Conservation (phyloP, 2,329 filamentous ascomycete genomes). For the Fusarium torulosum region DNA sequence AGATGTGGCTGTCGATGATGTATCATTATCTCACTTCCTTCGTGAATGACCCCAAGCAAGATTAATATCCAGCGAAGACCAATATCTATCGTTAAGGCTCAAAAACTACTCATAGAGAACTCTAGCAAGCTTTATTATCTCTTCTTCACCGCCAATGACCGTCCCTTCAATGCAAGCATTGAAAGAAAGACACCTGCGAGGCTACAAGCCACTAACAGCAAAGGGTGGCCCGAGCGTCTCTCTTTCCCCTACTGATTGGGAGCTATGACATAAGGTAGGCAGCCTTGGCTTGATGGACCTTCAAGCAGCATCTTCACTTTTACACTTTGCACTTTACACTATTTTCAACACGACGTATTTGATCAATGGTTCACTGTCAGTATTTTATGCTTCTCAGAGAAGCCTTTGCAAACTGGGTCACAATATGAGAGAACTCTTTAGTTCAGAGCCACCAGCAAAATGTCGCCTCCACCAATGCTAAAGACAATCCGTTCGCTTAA, state of each 20-base stretch:
- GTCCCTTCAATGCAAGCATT: too few species aligned
- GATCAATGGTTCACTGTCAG: not conserved
- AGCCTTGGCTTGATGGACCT: not conserved
- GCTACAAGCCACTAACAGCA: not conserved
- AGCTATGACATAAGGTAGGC: constrained; percentile 15
- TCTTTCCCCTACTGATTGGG: constrained; percentile 1
- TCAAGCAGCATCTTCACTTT: constrained; percentile 1
- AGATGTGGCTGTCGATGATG: too few species aligned
- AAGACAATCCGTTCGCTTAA: constrained; percentile 35
- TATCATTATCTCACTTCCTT: too few species aligned
- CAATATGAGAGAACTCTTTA: constrained; percentile 17
- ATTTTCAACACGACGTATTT: not conserved
- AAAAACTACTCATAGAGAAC: too few species aligned
- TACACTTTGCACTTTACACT: not conserved
- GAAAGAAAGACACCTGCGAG: too few species aligned
- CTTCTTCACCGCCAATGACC: too few species aligned
- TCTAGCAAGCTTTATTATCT: too few species aligned
- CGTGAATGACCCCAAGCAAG: too few species aligned
- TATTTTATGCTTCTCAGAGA: not conserved
- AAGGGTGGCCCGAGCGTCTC: constrained; percentile 10
- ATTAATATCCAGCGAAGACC: too few species aligned
- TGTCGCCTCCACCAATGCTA: constrained; percentile 26
- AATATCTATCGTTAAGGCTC: too few species aligned
- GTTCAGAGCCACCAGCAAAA: constrained; percentile 10
- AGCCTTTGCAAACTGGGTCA: not conserved